A percentile compares a stretch with the other conserved stretches of the same genome.
Evolutionary conservation across 192 early-diverging fungal genomes (phyloP).

Genomic region (Coemansia asiatica): DNA sequence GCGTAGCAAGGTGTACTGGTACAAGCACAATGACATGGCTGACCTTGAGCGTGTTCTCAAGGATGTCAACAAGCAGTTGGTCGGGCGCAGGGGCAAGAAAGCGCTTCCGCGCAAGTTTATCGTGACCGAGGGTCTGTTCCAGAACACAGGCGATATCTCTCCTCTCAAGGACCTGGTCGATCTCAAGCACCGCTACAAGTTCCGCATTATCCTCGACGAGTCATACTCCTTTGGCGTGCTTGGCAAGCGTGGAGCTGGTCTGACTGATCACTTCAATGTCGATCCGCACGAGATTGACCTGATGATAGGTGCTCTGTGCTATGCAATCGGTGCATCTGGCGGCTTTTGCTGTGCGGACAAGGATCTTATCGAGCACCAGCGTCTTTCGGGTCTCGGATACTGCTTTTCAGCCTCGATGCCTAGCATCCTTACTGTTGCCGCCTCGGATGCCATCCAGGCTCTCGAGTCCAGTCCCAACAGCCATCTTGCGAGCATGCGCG

Average conservation of each 20-base stretch:
- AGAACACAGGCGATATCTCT: constrained; percentile 83
- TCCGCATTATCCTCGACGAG: constrained; percentile 93
- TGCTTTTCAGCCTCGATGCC: constrained; percentile 94
- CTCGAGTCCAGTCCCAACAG: constrained; percentile 34
- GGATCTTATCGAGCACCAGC: constrained; percentile 88
- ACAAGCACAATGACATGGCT: constrained; percentile 96
- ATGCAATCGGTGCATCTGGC: constrained; percentile 77
- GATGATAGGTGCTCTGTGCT: constrained; percentile 81
- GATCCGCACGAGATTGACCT: constrained; percentile 80
- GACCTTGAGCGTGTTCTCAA: constrained; percentile 86
- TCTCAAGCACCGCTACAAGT: constrained; percentile 95
- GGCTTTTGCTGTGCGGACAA: constrained; percentile 89
- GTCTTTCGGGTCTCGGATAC: constrained; percentile 86
- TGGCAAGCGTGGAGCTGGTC: constrained; percentile 82
- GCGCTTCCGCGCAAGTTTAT: constrained; percentile 90
- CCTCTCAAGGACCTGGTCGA: constrained; percentile 79
- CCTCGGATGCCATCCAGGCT: constrained; percentile 73
- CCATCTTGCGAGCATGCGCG: constrained; percentile 57
- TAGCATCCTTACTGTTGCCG: constrained; percentile 85
- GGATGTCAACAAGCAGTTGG: constrained; percentile 69
- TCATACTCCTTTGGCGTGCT: constrained; percentile 85
- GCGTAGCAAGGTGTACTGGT: constrained; percentile 86
- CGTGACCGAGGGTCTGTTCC: constrained; percentile 89
- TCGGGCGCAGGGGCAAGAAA: constrained; percentile 64
- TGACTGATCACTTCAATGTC: constrained; percentile 81